Conservation (phyloP, 2,329 filamentous ascomycete species). For the Proliferodiscus dingleyae region DNA sequence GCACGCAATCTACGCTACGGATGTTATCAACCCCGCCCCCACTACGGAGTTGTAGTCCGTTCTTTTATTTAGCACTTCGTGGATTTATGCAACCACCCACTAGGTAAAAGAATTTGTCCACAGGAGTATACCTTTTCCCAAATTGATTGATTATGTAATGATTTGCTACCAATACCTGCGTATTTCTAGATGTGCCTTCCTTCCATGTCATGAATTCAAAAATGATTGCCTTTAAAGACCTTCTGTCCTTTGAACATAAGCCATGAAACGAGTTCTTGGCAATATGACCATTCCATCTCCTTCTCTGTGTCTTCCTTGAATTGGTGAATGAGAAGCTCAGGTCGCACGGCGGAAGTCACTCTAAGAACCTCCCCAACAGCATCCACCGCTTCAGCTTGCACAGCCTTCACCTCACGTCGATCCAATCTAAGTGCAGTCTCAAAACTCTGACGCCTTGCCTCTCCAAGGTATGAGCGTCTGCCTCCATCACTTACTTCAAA, state of each 20-base stretch:
- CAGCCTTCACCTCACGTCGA: background rate
- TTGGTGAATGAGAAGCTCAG: slow-evolving; percentile 10
- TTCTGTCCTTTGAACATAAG: background rate
- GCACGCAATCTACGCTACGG: background rate
- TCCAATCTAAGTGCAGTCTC: slow-evolving; percentile 32
- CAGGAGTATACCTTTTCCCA: too few relatives aligned
- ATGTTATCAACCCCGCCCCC: background rate
- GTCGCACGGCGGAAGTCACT: slow-evolving; percentile 4
- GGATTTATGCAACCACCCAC: too few relatives aligned
- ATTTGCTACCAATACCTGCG: too few relatives aligned
- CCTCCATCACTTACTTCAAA: slow-evolving; percentile 33
- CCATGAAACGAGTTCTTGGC: too few relatives aligned
- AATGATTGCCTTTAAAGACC: background rate
- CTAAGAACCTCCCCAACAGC: slow-evolving; percentile 8
- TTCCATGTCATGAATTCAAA: background rate
- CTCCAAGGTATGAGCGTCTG: slow-evolving; percentile 35
- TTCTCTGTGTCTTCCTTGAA: slow-evolving; percentile 3
- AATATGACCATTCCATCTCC: background rate
- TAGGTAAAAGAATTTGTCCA: background rate
- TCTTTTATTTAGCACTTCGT: background rate
- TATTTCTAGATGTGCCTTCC: too few relatives aligned
- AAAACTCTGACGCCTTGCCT: slow-evolving; percentile 38
- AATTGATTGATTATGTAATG: too few relatives aligned
- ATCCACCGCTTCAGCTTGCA: slow-evolving; percentile 15
- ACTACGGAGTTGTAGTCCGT: background rate